phyloP scores from a whole-genome alignment of 2,329 filamentous ascomycete genomes.

The Magnaporthiopsis rhizophila region DNA sequence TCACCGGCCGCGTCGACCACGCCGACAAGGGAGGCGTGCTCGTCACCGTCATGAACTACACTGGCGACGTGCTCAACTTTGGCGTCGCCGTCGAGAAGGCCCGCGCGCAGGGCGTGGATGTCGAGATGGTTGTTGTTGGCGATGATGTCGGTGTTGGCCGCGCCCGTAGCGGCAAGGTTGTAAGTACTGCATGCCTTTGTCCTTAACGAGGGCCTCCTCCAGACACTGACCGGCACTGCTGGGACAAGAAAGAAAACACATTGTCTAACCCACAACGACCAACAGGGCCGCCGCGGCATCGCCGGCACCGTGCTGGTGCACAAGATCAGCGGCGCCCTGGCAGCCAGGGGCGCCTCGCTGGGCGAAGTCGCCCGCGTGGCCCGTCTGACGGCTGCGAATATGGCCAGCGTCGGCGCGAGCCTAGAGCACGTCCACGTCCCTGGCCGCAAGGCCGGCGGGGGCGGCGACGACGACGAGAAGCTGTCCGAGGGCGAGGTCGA shows the following conservation, averaged over 20 bases:
- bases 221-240: too few species aligned
- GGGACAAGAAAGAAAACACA: too few species aligned
- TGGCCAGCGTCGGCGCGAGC: slow-evolving; percentile 79
- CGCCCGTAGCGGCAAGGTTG: slow-evolving; percentile 74
- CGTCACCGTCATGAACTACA: slow-evolving; percentile 95
- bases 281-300: slow-evolving; percentile 68
- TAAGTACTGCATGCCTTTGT: neutral
- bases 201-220: too few species aligned
- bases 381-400: slow-evolving; percentile 61
- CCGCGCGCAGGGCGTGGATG: slow-evolving; percentile 64
- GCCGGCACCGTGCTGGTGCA: slow-evolving; percentile 87
- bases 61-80: slow-evolving; percentile 83
- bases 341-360: slow-evolving; percentile 59
- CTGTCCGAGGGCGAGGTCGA: slow-evolving; percentile 52
- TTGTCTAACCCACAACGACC: neutral
- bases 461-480: slow-evolving; percentile 37
- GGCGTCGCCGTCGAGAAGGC: slow-evolving; percentile 92
- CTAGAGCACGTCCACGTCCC: slow-evolving; percentile 91
- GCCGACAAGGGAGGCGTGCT: slow-evolving; percentile 53
- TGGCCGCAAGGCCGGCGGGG: slow-evolving; percentile 46
- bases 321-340: slow-evolving; percentile 80
- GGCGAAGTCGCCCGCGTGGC: slow-evolving; percentile 68
- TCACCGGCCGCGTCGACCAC: slow-evolving; percentile 63
- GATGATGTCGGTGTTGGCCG: slow-evolving; percentile 89
- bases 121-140: slow-evolving; percentile 85